phyloP scores from a whole-genome alignment of 352 stramenopile species.

The Pythium phragmiticola region DNA sequence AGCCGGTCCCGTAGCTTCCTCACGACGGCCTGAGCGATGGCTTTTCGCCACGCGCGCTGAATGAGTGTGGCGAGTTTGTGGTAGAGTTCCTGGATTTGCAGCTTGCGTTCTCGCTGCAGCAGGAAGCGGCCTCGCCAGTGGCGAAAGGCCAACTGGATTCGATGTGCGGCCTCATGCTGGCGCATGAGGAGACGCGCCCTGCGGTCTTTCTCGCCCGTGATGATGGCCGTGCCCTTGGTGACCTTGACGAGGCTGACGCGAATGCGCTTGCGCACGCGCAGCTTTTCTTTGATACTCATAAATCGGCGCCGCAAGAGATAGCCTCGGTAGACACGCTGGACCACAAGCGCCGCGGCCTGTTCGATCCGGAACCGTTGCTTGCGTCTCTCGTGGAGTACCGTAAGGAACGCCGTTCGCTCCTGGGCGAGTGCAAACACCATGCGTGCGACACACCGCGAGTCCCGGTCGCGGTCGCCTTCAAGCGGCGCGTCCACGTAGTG shows the following conservation, averaged over 20 bases:
- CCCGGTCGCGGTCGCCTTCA: constrained; percentile 25
- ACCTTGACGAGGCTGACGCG: constrained; percentile 56
- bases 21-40: constrained; percentile 22
- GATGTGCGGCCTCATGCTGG: constrained; percentile 28
- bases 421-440: constrained; percentile 35
- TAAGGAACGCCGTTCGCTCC: constrained; percentile 53
- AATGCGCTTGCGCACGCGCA: constrained; percentile 66
- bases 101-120: constrained; percentile 31
- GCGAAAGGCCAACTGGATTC: constrained; percentile 42
- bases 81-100: constrained; percentile 29
- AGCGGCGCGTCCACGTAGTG: constrained; percentile 29
- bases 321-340: constrained; percentile 59
- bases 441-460: constrained; percentile 21
- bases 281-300: constrained; percentile 41
- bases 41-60: constrained; percentile 40
- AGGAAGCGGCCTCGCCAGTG: constrained; percentile 30
- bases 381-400: constrained; percentile 32
- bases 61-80: constrained; percentile 24
- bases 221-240: constrained; percentile 60
- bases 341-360: constrained; percentile 39
- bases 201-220: constrained; percentile 59
- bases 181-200: constrained; percentile 25
- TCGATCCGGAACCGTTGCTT: constrained; percentile 37
- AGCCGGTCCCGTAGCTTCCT: constrained; percentile 32
- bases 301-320: constrained; percentile 52